Evolutionary conservation across 2,329 filamentous ascomycete species (phyloP).

Genomic region (Thermoascus crustaceus): DNA sequence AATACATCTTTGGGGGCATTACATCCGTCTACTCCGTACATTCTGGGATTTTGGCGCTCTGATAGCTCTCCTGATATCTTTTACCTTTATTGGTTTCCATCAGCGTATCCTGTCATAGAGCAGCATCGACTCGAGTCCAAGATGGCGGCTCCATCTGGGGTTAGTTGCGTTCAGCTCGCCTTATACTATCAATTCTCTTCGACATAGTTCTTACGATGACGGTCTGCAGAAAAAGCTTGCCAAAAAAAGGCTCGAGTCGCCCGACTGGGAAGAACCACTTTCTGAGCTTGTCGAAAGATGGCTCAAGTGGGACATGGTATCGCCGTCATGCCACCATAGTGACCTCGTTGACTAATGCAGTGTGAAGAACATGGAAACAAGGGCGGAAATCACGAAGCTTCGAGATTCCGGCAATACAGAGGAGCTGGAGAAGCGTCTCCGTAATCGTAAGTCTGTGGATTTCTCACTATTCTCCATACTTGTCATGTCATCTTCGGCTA

Average conservation of each 20-base stretch:
- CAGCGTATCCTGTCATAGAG: too few relatives aligned
- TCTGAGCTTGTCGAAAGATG: slow-evolving; percentile 44
- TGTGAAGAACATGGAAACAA: slow-evolving; percentile 41
- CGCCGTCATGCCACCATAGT: background rate
- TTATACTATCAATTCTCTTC: too few relatives aligned
- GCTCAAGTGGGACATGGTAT: slow-evolving; percentile 49
- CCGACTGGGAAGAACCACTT: slow-evolving; percentile 23
- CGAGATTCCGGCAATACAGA: slow-evolving; percentile 36
- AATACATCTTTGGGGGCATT: too few relatives aligned
- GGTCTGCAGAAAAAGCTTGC: too few relatives aligned
- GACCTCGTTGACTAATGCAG: background rate
- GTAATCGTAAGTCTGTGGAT: slow-evolving; percentile 32
- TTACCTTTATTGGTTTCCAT: too few relatives aligned
- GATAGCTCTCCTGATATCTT: background rate
- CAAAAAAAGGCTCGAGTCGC: too few relatives aligned
- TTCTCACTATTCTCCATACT: background rate
- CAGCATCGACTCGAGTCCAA: background rate
- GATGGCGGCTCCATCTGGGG: background rate
- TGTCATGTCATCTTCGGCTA: background rate
- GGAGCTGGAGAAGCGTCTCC: slow-evolving; percentile 47
- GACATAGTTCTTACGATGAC: too few relatives aligned
- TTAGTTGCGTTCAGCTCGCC: background rate
- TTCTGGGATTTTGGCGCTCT: background rate
- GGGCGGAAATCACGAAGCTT: slow-evolving; percentile 47
- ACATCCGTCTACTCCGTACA: background rate